Evolutionary conservation across 2,329 filamentous ascomycete species (phyloP), one percentile per base, ranked within the genome.

Genomic region (Aspergillus persii): DNA sequence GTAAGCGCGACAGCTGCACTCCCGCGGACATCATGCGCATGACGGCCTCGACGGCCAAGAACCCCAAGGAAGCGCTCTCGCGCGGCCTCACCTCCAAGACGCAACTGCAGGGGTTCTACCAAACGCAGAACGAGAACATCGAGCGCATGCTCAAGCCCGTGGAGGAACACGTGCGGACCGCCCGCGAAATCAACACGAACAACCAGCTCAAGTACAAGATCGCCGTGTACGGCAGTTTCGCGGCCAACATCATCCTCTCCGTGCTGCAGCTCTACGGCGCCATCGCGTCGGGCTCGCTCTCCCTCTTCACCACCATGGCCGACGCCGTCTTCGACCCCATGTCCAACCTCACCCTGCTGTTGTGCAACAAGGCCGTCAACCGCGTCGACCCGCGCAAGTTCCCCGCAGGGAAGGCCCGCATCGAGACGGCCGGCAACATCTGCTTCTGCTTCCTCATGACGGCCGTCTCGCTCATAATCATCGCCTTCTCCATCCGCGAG

Each of bases 391-490:
- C 90, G 2, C 86, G 88, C 54, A 89, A 90, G 50, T 99, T 96
- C 72, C 94, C 94, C 0, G 92, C 90, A 0, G 94, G 94, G 63
- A 97, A 96, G 75, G 92, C 93, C 4, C 89, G 95, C 31, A 90
- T 99, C 62, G 94, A 98, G 77, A 98, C 93, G 0, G 91, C 93
- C 0, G 95, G 95, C 54, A 99, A 98, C 71, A 97, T 98, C 64
- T 87, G 89, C 60, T 99, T 99, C 77, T 96, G 92, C 77, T 96
- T 96, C 76, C 82, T 99, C 68, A 98, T 99, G 95, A 92, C 88
- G 23, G 82, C 92, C 8, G 94, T 98, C 7, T 96, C 92, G 0
- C 82, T 96, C 65, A 92, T 98, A 70, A 86, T 99, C 57, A 95
- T 99, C 68, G 92, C 94, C 26, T 91, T 97, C 73, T 92, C 93